A percentile compares a stretch with the other conserved stretches of the same genome.
Evolutionary conservation across 768 basidiomycete species (phyloP).

Genomic region (Pilatotrama ljubarskyi): DNA sequence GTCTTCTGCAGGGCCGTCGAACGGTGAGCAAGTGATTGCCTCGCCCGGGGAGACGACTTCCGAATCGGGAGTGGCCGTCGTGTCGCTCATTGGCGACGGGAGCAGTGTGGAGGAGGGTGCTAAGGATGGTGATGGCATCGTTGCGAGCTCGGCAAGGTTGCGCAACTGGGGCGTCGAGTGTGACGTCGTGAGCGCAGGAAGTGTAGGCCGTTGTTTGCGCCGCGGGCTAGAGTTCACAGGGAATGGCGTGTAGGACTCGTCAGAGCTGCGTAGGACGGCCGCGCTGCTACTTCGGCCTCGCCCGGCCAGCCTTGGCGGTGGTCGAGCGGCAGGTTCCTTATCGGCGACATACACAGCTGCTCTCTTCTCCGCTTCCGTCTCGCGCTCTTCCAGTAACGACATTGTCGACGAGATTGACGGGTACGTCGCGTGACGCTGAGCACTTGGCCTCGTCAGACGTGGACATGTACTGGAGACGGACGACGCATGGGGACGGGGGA

Average conservation of each 20-base stretch:
- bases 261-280: slow-evolving; percentile 3
- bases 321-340: background rate
- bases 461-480: background rate
- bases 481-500: background rate
- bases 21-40: slow-evolving; percentile 15
- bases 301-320: background rate
- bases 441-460: background rate
- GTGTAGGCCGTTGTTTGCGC: slow-evolving; percentile 24
- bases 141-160: slow-evolving; percentile 23
- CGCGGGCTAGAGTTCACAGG: slow-evolving; percentile 15
- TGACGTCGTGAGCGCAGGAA: slow-evolving; percentile 26
- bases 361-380: slow-evolving; percentile 26
- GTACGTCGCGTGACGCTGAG: slow-evolving; percentile 26
- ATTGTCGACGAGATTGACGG: slow-evolving; percentile 32
- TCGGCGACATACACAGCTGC: slow-evolving; percentile 26
- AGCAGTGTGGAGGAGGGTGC: slow-evolving; percentile 1
- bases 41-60: slow-evolving; percentile 12
- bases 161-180: slow-evolving; percentile 30
- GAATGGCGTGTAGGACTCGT: slow-evolving; percentile 9
- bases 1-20: slow-evolving; percentile 7
- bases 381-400: slow-evolving; percentile 28
- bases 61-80: slow-evolving; percentile 7
- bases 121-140: slow-evolving; percentile 25
- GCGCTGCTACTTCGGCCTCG: slow-evolving; percentile 19
- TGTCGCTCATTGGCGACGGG: slow-evolving; percentile 17